Evolutionary conservation across 75 land plant species (phyloP), one percentile per base, ranked within the genome.

Genomic region (Azolla pinnata): DNA sequence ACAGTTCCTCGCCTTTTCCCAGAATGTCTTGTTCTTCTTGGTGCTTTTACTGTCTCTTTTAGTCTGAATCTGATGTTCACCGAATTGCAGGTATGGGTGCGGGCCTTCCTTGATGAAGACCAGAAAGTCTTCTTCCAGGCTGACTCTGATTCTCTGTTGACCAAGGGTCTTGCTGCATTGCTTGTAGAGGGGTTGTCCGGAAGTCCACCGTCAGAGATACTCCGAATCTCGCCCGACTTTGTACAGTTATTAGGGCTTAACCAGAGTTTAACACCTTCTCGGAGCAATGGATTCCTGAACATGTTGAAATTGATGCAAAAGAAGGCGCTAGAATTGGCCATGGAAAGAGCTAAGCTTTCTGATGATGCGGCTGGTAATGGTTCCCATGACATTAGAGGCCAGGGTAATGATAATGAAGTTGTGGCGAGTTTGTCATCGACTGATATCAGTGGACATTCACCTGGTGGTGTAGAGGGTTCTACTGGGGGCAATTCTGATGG

Each of bases 221-320:
- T 84, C 17, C 46, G 74, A 1, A 64, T 84, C 0, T 47, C 83
- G 0, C 84, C 86, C 3, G 93, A 84, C 54, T 91, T 91, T 40
- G 66, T 82, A 23, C 63, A 69, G 50, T 65, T 79, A 66, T 69
- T 91, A 10, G 93, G 97, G 34, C 61, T 87, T 32, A 71, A 81
- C 38, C 97, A 87, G 79, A 81, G 82, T 54, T 62, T 87, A 28
- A 84, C 93, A 2, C 88, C 93, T 8, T 81, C 88, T 0, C 76
- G 97, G 59, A 87, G 85, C 57, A 90, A 83, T 62, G 97, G 97
- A 33, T 85, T 90, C 45, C 58, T 83, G n/a, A 90, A 90, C 54
- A 90, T 87, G 92, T 69, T 90, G 40, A 72, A 68, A 62, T 57
- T 87, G 60, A 90, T 90, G 88, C 88, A 91, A 74, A 72, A 71